Evolutionary conservation across 768 basidiomycete genomes (phyloP).

Genomic region (Suillus ampliporus): DNA sequence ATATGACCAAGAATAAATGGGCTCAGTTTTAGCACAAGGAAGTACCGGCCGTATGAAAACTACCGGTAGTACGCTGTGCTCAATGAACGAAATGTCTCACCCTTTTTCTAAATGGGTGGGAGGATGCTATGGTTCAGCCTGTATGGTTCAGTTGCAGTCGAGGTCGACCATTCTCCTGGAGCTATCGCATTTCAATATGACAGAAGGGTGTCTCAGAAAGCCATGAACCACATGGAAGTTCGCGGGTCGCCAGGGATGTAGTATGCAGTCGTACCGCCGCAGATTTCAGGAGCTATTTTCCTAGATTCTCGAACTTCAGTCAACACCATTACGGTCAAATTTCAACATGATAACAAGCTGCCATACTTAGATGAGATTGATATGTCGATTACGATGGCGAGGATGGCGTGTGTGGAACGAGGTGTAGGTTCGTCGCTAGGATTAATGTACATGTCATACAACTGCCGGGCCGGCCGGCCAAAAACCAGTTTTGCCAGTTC

Average conservation of each 20-base stretch:
- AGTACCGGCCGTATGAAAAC: not conserved
- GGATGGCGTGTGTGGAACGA: constrained; percentile 1
- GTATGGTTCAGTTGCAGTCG: not conserved
- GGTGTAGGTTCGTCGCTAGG: too few relatives aligned
- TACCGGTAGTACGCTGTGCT: not conserved
- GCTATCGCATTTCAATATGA: not conserved
- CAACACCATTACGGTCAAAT: not conserved
- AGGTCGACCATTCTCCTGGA: too few relatives aligned
- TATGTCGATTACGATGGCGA: not conserved
- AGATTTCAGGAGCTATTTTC: not conserved
- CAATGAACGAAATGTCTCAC: too few relatives aligned
- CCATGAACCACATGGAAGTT: not conserved
- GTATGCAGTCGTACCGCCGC: not conserved
- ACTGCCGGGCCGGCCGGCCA: not conserved
- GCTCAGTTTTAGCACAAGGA: not conserved
- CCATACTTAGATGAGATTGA: too few relatives aligned
- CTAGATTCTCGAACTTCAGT: not conserved
- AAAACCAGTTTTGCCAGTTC: not conserved
- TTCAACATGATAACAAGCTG: too few relatives aligned
- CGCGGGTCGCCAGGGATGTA: not conserved
- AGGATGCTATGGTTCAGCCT: not conserved
- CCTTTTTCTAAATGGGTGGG: not conserved
- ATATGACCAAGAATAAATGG: not conserved
- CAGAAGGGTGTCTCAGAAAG: not conserved
- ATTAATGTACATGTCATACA: too few relatives aligned